Conservation (phyloP, 1,139 yeast genomes). For the Spencermartinsiella ligniputridi region DNA sequence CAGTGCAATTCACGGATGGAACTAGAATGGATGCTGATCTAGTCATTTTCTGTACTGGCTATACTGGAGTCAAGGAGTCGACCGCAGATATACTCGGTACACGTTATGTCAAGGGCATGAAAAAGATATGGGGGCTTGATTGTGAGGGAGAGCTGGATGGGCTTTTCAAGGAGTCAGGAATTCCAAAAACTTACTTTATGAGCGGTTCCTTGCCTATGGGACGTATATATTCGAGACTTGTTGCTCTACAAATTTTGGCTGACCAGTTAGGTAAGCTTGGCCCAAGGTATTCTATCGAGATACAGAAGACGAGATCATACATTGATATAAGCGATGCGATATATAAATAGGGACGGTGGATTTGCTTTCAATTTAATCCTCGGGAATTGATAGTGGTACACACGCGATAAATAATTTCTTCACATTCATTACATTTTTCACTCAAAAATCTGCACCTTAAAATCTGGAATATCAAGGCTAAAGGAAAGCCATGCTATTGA, state of each 20-base stretch:
- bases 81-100: slow-evolving; percentile 30
- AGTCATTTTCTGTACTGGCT: slow-evolving; percentile 45
- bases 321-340: slow-evolving; percentile 6
- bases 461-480: too few relatives aligned
- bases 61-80: slow-evolving; percentile 41
- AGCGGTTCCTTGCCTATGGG: slow-evolving; percentile 21
- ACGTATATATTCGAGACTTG: slow-evolving; percentile 20
- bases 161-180: slow-evolving; percentile 18
- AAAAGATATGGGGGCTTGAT: slow-evolving; percentile 28
- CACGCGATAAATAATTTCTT: too few relatives aligned
- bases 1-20: slow-evolving; percentile 41
- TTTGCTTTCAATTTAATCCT: too few relatives aligned
- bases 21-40: slow-evolving; percentile 35
- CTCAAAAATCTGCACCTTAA: too few relatives aligned
- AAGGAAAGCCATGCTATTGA: too few relatives aligned
- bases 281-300: slow-evolving; percentile 18
- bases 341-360: too few relatives aligned
- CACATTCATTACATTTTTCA: too few relatives aligned
- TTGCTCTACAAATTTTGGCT: slow-evolving; percentile 25
- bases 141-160: slow-evolving; percentile 21
- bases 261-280: slow-evolving; percentile 19
- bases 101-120: slow-evolving; percentile 15
- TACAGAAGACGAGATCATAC: slow-evolving; percentile 18
- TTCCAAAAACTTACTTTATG: slow-evolving; percentile 15
- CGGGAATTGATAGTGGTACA: too few relatives aligned